Percentiles rank a stretch among this genome's conserved stretches.
These are phyloP conservation scores for Clonostachys chloroleuca DNA, from an alignment of 2,329 filamentous ascomycete genomes.

Conservation along the genomic window DNA sequence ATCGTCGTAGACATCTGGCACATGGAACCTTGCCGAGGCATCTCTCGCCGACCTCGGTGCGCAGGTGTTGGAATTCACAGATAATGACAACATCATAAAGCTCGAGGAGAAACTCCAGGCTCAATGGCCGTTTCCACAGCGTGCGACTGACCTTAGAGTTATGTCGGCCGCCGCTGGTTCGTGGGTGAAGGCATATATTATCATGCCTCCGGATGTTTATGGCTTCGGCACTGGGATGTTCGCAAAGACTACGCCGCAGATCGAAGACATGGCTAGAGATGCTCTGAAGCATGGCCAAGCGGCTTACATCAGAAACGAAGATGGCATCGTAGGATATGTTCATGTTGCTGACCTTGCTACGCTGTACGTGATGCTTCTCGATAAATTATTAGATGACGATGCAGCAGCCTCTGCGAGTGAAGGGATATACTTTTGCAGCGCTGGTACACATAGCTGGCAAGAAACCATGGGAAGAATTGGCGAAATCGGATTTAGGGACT, in stretches of 20 bases:
- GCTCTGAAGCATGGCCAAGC: constrained; percentile 14
- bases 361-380: constrained; percentile 31
- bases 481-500: constrained; percentile 3
- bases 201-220: constrained; percentile 42
- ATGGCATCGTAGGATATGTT: constrained; percentile 32
- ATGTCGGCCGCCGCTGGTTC: constrained; percentile 28
- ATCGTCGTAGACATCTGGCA: constrained; percentile 26
- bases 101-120: constrained; percentile 30
- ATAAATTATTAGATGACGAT: constrained; percentile 18
- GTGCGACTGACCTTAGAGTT: constrained; percentile 36
- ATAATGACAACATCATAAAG: constrained; percentile 38
- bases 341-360: constrained; percentile 36
- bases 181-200: constrained; percentile 35
- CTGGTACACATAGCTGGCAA: constrained; percentile 30
- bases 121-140: constrained; percentile 29
- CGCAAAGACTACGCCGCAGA: constrained; percentile 29
- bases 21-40: constrained; percentile 35
- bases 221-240: constrained; percentile 36
- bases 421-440: constrained; percentile 35
- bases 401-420: constrained; percentile 24
- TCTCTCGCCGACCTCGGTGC: constrained; percentile 26
- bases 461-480: constrained; percentile 27
- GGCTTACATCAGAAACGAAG: constrained; percentile 23
- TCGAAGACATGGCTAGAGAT: constrained; percentile 23
- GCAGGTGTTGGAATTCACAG: constrained; percentile 26